These are phyloP conservation scores for Bipolaris cookei DNA, from an alignment of 2,329 filamentous ascomycete species.

Conservation along the genomic window DNA sequence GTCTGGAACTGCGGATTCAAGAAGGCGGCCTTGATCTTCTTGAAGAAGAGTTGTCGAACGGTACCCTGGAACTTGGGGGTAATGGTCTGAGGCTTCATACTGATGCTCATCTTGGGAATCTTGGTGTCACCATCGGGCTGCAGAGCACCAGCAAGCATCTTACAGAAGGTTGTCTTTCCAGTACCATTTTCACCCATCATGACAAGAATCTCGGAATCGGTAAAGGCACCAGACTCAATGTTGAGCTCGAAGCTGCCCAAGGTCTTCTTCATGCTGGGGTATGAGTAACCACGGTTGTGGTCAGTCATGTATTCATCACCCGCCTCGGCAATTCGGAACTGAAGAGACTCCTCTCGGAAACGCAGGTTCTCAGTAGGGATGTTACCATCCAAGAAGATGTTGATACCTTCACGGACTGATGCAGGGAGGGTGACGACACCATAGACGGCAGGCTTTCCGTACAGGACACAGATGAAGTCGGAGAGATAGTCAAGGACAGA, in stretches of 20 bases:
- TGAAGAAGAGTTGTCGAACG: constrained; percentile 97
- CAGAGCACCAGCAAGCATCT: constrained; percentile 88
- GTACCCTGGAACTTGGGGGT: constrained; percentile 98
- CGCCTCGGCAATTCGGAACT: constrained; percentile 90
- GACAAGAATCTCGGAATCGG: constrained; percentile 97
- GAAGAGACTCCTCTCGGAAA: constrained; percentile 95
- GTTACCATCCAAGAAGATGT: constrained; percentile 97
- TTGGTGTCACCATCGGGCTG: constrained; percentile 82
- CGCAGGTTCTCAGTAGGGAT: constrained; percentile 98
- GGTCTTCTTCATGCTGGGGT: constrained; percentile 92
- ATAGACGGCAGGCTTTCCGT: constrained; percentile 93
- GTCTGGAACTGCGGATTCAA: constrained; percentile 98
- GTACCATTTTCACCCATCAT: constrained; percentile 99
- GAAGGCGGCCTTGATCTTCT: constrained; percentile 98
- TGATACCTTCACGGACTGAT: constrained; percentile 98
- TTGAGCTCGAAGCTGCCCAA: constrained; percentile 84
- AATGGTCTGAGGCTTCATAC: constrained; percentile 99
- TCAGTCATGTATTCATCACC: constrained; percentile 87
- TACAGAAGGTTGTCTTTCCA: constrained; percentile 98
- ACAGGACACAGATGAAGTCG: constrained; percentile 96
- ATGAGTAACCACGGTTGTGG: constrained; percentile 82
- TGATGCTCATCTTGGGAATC: constrained; percentile 94
- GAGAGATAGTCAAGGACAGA: constrained; percentile 98
- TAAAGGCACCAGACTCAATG: constrained; percentile 85
- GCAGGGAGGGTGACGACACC: constrained; percentile 96